phyloP scores from a whole-genome alignment of 2,329 filamentous ascomycete species.

The Beauveria caledonica region DNA sequence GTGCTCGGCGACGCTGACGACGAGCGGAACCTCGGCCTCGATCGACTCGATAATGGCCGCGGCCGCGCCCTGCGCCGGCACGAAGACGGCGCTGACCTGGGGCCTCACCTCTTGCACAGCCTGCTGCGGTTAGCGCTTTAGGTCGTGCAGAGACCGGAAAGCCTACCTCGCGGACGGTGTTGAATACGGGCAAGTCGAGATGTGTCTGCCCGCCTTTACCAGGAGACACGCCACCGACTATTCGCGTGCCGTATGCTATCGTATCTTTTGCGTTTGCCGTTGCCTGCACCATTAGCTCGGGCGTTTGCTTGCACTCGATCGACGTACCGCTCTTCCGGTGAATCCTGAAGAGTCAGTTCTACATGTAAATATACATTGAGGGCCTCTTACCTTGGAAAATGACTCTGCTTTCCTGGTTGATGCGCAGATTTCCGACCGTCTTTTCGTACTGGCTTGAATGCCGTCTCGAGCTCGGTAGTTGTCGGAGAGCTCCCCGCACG shows the following conservation, averaged over 20 bases:
- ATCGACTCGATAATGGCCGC: constrained; percentile 66
- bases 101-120: constrained; percentile 34
- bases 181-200: constrained; percentile 28
- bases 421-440: constrained; percentile 24
- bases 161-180: constrained; percentile 25
- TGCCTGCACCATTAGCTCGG: constrained; percentile 19
- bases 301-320: background rate
- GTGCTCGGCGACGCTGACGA: constrained; percentile 73
- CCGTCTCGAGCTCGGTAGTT: background rate
- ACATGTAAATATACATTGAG: background rate
- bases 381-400: constrained; percentile 26
- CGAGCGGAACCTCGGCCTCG: constrained; percentile 67
- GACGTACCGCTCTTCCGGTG: constrained; percentile 28
- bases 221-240: constrained; percentile 31
- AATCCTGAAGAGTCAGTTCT: constrained; percentile 21
- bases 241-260: constrained; percentile 29
- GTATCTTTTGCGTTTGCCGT: constrained; percentile 30
- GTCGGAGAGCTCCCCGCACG: background rate
- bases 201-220: constrained; percentile 26
- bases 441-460: constrained; percentile 17
- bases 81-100: constrained; percentile 66
- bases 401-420: constrained; percentile 22
- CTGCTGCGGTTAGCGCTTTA: constrained; percentile 15
- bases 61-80: constrained; percentile 58
- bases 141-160: background rate